phyloP scores from a whole-genome alignment of 2,329 filamentous ascomycete genomes.

The Penicillium verrucosum region DNA sequence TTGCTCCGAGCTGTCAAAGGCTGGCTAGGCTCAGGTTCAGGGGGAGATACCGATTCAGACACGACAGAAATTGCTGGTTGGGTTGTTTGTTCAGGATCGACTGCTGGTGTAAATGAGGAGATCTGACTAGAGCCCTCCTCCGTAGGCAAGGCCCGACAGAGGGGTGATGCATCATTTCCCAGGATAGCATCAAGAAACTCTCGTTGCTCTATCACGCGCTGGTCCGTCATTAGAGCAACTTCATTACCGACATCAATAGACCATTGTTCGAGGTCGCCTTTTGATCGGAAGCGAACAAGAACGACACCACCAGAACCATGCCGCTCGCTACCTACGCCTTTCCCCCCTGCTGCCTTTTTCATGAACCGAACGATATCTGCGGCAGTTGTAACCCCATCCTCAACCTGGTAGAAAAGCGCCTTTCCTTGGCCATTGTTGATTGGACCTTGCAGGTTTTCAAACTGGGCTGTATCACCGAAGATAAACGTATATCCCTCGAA shows the following conservation, averaged over 20 bases:
- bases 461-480: conserved; percentile 75
- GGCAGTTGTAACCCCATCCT: conserved; percentile 61
- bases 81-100: background rate
- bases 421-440: conserved; percentile 82
- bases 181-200: conserved; percentile 91
- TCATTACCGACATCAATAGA: conserved; percentile 65
- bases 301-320: conserved; percentile 67
- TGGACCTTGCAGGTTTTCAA: conserved; percentile 68
- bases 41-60: background rate
- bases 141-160: conserved; percentile 63
- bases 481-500: conserved; percentile 88
- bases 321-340: conserved; percentile 62
- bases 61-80: background rate
- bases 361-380: conserved; percentile 77
- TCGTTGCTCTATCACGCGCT: conserved; percentile 80
- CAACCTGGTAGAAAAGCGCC: conserved; percentile 63
- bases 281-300: conserved; percentile 68
- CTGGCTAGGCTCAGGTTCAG: background rate
- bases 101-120: background rate
- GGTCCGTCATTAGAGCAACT: conserved; percentile 70
- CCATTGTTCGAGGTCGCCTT: conserved; percentile 62
- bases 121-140: conserved; percentile 47
- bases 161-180: conserved; percentile 67
- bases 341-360: conserved; percentile 69
- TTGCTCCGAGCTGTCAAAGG: conserved; percentile 17